Evolutionary conservation across 1,284 basidiomycete species (phyloP).

Genomic region (Meira miltonrushii): DNA sequence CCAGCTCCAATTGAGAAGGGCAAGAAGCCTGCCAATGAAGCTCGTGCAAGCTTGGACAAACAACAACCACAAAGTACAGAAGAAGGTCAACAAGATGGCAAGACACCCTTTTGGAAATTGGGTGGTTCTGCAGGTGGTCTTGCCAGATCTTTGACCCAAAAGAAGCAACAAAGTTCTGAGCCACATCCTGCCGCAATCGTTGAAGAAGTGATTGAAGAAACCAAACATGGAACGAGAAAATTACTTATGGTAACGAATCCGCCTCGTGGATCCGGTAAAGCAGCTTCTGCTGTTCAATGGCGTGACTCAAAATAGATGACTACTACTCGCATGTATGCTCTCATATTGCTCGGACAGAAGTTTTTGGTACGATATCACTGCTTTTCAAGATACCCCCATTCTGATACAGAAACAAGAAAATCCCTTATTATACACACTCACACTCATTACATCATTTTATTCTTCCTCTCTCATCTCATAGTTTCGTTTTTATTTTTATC

Average conservation of each 20-base stretch:
- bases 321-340: too few relatives aligned
- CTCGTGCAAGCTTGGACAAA: too few relatives aligned
- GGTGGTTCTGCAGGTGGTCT: neutral
- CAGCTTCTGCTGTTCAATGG: conserved; percentile 4
- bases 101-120: conserved; percentile 1
- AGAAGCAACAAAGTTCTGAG: neutral
- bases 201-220: neutral
- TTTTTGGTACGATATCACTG: too few relatives aligned
- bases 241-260: neutral
- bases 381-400: too few relatives aligned
- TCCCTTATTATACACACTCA: too few relatives aligned
- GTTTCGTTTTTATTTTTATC: too few relatives aligned
- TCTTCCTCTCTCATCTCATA: too few relatives aligned
- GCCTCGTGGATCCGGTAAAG: neutral
- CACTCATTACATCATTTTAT: too few relatives aligned
- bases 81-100: neutral
- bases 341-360: too few relatives aligned
- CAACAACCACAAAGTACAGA: neutral
- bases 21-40: too few relatives aligned
- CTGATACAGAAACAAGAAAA: too few relatives aligned
- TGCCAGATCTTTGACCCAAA: neutral
- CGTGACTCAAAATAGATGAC: neutral
- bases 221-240: conserved; percentile 1
- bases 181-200: neutral
- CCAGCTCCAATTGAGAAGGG: neutral